Evolutionary conservation across 2,329 filamentous ascomycete genomes (phyloP).

Genomic region (Penicillium vulpinum): DNA sequence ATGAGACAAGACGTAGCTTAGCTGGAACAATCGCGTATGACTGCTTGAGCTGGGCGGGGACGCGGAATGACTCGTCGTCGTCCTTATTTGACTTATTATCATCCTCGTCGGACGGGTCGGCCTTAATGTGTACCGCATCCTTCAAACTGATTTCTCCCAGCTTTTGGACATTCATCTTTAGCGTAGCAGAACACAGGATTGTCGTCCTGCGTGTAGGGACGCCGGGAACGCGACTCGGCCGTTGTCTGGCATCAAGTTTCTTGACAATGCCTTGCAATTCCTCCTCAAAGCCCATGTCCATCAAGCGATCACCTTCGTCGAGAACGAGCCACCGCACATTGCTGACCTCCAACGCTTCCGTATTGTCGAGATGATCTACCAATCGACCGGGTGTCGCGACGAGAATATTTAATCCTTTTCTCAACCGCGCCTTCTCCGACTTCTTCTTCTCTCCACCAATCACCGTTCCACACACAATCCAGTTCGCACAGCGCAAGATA

Average conservation of each 20-base stretch:
- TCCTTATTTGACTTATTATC: slow-evolving; percentile 49
- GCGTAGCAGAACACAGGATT: slow-evolving; percentile 90
- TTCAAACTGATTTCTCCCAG: slow-evolving; percentile 93
- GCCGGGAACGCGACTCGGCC: slow-evolving; percentile 62
- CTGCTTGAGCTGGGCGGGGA: slow-evolving; percentile 91
- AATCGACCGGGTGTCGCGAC: slow-evolving; percentile 92
- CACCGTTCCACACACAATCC: slow-evolving; percentile 88
- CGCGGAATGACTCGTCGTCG: slow-evolving; percentile 66
- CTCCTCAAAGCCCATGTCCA: slow-evolving; percentile 97
- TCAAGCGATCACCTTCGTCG: slow-evolving; percentile 95
- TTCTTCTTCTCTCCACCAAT: slow-evolving; percentile 72
- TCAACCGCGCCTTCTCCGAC: slow-evolving; percentile 85
- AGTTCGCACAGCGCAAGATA: slow-evolving; percentile 83
- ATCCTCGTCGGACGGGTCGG: slow-evolving; percentile 59
- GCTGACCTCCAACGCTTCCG: slow-evolving; percentile 81
- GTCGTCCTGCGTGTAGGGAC: slow-evolving; percentile 76
- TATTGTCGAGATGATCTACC: slow-evolving; percentile 89
- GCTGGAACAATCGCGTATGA: slow-evolving; percentile 83
- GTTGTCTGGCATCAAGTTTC: slow-evolving; percentile 68
- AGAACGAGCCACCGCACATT: slow-evolving; percentile 91
- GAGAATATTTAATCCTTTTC: slow-evolving; percentile 93
- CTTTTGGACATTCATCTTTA: slow-evolving; percentile 96
- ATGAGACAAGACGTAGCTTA: slow-evolving; percentile 85
- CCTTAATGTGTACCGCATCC: slow-evolving; percentile 83
- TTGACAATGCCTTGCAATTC: slow-evolving; percentile 85